These are phyloP conservation scores for Ustilago trichophora DNA, from an alignment of 1,284 basidiomycete species.

Conservation along the genomic window DNA sequence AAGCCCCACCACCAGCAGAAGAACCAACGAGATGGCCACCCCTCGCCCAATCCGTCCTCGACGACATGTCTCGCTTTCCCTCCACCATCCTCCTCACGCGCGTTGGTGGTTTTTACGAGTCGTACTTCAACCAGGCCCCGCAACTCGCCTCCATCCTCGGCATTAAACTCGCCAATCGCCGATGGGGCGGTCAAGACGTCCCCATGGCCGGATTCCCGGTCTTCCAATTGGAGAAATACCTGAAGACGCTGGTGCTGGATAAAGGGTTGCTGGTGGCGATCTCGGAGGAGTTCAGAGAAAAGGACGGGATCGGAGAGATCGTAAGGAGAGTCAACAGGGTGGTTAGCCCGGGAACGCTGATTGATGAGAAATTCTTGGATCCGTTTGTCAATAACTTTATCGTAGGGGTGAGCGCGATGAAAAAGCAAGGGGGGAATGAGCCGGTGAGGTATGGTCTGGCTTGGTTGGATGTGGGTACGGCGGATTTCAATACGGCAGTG, in stretches of 20 bases:
- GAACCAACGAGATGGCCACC: slow-evolving; percentile 52
- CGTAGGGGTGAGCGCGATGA: slow-evolving; percentile 40
- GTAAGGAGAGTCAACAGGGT: slow-evolving; percentile 57
- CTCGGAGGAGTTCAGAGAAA: slow-evolving; percentile 57
- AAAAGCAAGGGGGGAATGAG: too few relatives aligned
- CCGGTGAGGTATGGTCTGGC: slow-evolving; percentile 50
- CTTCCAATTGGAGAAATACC: slow-evolving; percentile 63
- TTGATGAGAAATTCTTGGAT: slow-evolving; percentile 64
- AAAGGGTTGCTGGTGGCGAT: slow-evolving; percentile 60
- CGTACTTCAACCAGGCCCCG: slow-evolving; percentile 63
- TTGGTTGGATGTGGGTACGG: slow-evolving; percentile 65
- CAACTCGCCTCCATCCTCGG: slow-evolving; percentile 45
- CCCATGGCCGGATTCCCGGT: slow-evolving; percentile 65
- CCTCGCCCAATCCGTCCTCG: slow-evolving; percentile 54
- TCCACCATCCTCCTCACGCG: slow-evolving; percentile 61
- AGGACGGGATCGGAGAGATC: slow-evolving; percentile 35
- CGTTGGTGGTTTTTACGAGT: slow-evolving; percentile 65
- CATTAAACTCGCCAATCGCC: slow-evolving; percentile 59
- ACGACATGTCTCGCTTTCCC: slow-evolving; percentile 56
- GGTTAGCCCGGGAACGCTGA: slow-evolving; percentile 61
- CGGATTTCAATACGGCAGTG: slow-evolving; percentile 54
- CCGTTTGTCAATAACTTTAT: slow-evolving; percentile 64
- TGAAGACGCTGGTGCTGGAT: slow-evolving; percentile 62
- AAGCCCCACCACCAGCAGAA: neutral
- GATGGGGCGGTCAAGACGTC: slow-evolving; percentile 56